Evolutionary conservation across 192 early-diverging fungal genomes (phyloP), one percentile per base, ranked within the genome.

Genomic region (Haplosporangium gracile): DNA sequence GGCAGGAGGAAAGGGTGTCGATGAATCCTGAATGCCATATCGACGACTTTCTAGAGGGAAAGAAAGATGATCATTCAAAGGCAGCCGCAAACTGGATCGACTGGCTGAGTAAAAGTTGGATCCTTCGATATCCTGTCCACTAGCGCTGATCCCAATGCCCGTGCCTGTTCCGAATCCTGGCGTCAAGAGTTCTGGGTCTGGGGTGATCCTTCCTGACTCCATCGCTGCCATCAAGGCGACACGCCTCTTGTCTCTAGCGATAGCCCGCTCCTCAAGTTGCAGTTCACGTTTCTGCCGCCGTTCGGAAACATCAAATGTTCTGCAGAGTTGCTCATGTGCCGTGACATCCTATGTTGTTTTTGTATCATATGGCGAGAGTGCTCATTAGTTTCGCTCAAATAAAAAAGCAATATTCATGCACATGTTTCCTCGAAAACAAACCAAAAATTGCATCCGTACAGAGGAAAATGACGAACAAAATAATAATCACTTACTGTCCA

Each of bases 301-400:
- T 32, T 86, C 84, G 29, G 84, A 86, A 38, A 86, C 72, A n/a
- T 77, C 76, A 43, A 86, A 86, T n/a, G 84, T 86, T 65, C 74
- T 77, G 47, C 79, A 86, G 5, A 86, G 76, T 45, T 77, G 84
- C 68, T 86, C 84, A 68, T 86, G 84, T 18, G 84, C 84, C 32
- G 75, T 74, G 15, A 86, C 84, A 70, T 86, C 84, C 84, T 86
- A 86, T 9, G 5, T 51, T 5, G 4, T 51, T 51, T 18, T 51
- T 51, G 42, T 43, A 43, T 26, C 60, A 57, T 10, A 75, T 53
- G 32, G 36, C 32, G 68, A 39, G 29, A 70, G 36, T 71, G 38
- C n/a, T 24, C 39, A 71, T 71, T 26, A 65, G 60, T 32, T 32
- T 3, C n/a, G n/a, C n/a, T 65, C 29, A 65, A 13, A 32, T 65